Base-by-base conservation (phyloP, 225 moss, liverwort and hornwort species). In the Marchantia paleacea region DNA sequence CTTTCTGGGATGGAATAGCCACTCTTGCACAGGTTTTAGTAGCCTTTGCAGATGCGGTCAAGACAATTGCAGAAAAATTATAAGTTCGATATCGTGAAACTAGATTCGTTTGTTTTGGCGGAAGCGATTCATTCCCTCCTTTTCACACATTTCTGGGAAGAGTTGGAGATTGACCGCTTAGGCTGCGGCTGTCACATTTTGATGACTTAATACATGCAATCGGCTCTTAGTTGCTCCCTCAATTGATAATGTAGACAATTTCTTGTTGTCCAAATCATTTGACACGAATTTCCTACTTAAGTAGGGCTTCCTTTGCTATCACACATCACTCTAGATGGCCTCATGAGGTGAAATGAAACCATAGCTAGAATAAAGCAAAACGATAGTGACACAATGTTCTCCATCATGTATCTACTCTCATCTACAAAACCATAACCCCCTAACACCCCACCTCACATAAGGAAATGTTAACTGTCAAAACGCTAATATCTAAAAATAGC, bases 31-130 rank as follows among this genome's bases (percentile, higher is more conserved):
- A 94, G 79, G 96, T 93, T 75, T 90, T 97, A 71, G 92, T 97
- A 85, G 94, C 92, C 78, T 91, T 97, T 71, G 94, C 94, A 26
- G 94, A 97, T 83, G 96, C 96, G 47, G 96, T 97, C 72, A 97
- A 97, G 85, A 90, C 93, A 58, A 94, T 94, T 52, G 96, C 94
- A 31, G 90, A 94, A 78, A 94, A 94, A 90, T 89, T 97, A 73
- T 97, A 89, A 82, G 12, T 52, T 66, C 65, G n/a, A 77, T 48
- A 25, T 75, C 26, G 55, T 24, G 24, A 69, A 69, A 8, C 3
- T 20, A 50, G 49, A 71, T 48, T 72, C 69, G 6, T 52, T 18
- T 51, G 10, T 72, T 51, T 12, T 18, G 10, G 5, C 50, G 31
- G 52, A 72, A 22, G 51, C 51, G 18, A n/a, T 31, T 24, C 25